phyloP scores from a whole-genome alignment of 306 rosid genomes.

The Castanea sativa region DNA sequence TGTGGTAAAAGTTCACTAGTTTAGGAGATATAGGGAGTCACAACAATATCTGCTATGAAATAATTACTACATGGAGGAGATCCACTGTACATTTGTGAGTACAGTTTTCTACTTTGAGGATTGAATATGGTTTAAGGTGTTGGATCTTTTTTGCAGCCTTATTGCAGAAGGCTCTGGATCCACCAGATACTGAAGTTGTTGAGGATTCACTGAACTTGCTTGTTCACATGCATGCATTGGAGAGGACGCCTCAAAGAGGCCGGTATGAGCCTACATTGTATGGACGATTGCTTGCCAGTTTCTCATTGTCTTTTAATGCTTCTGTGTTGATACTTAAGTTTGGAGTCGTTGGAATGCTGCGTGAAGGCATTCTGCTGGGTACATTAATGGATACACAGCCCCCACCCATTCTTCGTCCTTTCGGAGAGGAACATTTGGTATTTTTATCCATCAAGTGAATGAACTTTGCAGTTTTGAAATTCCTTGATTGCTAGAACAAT shows the following conservation, averaged over 20 bases:
- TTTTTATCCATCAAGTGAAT: slow-evolving; percentile 30
- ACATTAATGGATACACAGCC: slow-evolving; percentile 82
- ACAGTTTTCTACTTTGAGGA: background rate
- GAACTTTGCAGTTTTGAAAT: slow-evolving; percentile 10
- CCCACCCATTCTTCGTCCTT: slow-evolving; percentile 77
- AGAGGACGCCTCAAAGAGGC: slow-evolving; percentile 55
- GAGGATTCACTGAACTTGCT: slow-evolving; percentile 67
- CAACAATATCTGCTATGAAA: background rate
- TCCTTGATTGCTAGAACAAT: slow-evolving; percentile 22
- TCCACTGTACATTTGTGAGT: background rate
- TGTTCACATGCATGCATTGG: slow-evolving; percentile 63
- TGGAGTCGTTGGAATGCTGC: slow-evolving; percentile 77
- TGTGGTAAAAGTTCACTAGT: background rate
- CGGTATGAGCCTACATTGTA: slow-evolving; percentile 79
- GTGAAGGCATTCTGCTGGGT: slow-evolving; percentile 82
- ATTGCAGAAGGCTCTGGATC: slow-evolving; percentile 78
- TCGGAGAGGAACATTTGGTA: slow-evolving; percentile 79
- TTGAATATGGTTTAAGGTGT: slow-evolving; percentile 13
- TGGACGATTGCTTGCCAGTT: slow-evolving; percentile 74
- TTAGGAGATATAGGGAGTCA: background rate
- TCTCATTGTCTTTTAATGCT: slow-evolving; percentile 78
- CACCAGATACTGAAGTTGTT: slow-evolving; percentile 62
- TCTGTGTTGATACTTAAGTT: slow-evolving; percentile 77
- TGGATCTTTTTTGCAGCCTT: slow-evolving; percentile 48
- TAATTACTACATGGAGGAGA: background rate